Evolutionary conservation across 2,329 filamentous ascomycete genomes (phyloP).

Genomic region (Ceratocystis variospora): DNA sequence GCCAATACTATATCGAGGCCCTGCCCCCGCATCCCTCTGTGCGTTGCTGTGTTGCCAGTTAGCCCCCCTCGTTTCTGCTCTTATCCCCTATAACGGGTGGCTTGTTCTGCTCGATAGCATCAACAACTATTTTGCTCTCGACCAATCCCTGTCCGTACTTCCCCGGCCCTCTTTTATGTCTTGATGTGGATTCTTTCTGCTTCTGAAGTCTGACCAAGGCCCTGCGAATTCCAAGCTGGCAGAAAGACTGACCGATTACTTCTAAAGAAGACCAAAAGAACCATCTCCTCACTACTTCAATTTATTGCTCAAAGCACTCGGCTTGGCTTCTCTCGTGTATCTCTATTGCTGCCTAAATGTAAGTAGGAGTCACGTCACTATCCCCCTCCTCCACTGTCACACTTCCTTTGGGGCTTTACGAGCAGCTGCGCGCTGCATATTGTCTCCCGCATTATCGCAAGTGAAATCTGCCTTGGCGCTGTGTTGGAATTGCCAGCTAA

Average conservation of each 20-base stretch:
- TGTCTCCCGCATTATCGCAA: neutral
- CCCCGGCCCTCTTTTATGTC: conserved; percentile 1
- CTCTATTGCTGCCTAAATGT: neutral
- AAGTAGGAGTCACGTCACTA: neutral
- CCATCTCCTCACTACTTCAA: neutral
- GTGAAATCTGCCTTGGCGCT: neutral
- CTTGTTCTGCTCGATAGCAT: neutral
- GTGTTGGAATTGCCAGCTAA: neutral
- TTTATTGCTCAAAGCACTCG: neutral
- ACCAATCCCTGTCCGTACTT: neutral
- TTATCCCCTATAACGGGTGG: neutral
- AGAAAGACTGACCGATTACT: neutral
- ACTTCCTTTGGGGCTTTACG: neutral
- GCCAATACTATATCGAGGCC: neutral
- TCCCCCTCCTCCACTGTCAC: neutral
- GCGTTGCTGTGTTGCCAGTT: neutral
- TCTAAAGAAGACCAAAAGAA: neutral
- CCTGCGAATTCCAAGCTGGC: neutral
- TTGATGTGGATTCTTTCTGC: neutral
- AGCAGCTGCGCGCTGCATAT: neutral
- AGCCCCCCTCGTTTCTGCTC: neutral
- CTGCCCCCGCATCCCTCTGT: neutral
- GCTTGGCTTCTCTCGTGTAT: neutral
- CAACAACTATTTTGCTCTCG: neutral
- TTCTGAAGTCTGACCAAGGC: neutral